Evolutionary conservation across 192 early-diverging fungal species (phyloP).

Genomic region (Backusella mclennaniae): DNA sequence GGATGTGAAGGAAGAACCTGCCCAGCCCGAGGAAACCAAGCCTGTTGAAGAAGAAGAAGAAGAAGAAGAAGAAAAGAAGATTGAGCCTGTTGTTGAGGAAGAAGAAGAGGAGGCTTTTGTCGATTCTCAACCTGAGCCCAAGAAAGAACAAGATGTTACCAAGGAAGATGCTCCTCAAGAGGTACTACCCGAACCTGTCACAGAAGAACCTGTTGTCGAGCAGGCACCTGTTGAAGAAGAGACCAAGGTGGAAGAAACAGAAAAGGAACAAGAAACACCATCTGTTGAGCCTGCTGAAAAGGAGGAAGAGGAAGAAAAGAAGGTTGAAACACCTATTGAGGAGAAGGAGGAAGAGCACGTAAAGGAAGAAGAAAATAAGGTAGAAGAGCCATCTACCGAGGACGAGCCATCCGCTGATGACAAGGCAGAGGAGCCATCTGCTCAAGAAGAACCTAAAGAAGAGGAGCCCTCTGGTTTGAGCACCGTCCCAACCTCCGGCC

Average conservation of each 20-base stretch:
- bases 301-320: not conserved
- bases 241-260: not conserved
- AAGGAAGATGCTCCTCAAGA: not conserved
- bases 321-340: not conserved
- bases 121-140: not conserved
- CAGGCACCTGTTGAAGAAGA: not conserved
- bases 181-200: no score
- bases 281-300: not conserved
- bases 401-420: not conserved
- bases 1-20: slow-evolving; percentile 7
- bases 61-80: not conserved
- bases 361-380: not conserved
- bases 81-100: not conserved
- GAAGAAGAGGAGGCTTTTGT: not conserved
- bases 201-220: not conserved
- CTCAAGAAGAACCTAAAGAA: not conserved
- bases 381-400: not conserved
- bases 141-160: not conserved
- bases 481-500: slow-evolving; percentile 17
- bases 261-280: not conserved
- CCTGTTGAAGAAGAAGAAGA: not conserved
- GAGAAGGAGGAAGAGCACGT: not conserved
- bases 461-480: not conserved
- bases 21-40: not conserved
- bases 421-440: not conserved